A percentile compares a stretch with the other conserved stretches of the same genome.
Conservation (phyloP, 768 basidiomycete species). For the Russula virescens region DNA sequence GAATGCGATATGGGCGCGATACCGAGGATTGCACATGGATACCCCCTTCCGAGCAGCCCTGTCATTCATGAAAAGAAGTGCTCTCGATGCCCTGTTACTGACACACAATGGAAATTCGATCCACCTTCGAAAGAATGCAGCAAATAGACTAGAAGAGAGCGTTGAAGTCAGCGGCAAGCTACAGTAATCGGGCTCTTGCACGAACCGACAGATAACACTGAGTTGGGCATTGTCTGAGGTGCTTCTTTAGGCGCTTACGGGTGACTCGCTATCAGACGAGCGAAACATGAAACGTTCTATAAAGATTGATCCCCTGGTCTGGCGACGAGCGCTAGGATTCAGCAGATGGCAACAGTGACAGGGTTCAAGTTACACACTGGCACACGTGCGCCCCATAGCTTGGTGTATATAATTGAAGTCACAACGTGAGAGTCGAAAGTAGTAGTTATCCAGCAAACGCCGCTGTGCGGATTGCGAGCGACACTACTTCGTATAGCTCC, state of each 20-base stretch:
- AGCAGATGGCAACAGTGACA: not conserved
- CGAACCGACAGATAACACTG: not conserved
- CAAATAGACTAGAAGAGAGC: too few species aligned
- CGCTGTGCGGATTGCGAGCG: too few species aligned
- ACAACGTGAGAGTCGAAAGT: too few species aligned
- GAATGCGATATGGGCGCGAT: not conserved
- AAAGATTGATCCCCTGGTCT: not conserved
- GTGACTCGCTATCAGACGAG: too few species aligned
- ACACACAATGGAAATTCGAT: not conserved
- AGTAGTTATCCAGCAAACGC: not conserved
- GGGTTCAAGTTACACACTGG: not conserved
- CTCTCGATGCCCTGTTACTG: not conserved
- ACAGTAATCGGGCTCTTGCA: not conserved
- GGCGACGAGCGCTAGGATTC: not conserved
- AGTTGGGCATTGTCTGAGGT: not conserved
- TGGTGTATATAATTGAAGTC: not conserved
- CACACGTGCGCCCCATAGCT: too few species aligned
- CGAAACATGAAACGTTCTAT: conserved; percentile 3
- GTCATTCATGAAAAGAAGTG: not conserved
- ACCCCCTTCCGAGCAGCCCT: not conserved
- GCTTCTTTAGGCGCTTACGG: not conserved
- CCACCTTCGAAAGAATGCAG: not conserved
- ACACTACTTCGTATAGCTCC: too few species aligned
- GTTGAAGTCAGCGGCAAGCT: too few species aligned
- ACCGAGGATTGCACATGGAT: not conserved